Conservation (phyloP, 495 filamentous ascomycete species). For the Rhypophila decipiens region DNA sequence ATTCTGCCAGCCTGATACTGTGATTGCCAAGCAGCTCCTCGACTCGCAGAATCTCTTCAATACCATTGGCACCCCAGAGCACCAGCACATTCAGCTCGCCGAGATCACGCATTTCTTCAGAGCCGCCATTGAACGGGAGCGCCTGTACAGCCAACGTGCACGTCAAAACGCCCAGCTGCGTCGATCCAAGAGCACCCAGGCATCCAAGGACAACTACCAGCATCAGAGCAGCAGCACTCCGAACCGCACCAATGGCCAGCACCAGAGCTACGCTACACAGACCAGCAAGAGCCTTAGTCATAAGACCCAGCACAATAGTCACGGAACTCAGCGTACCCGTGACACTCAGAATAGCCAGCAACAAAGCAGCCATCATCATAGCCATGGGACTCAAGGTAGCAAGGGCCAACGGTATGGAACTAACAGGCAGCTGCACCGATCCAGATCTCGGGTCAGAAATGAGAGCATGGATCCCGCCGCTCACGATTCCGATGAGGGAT, state of each 20-base stretch:
- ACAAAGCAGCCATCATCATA: too few relatives aligned
- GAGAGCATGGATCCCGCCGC: conserved; percentile 7
- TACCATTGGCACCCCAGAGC: conserved; percentile 25
- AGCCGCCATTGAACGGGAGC: conserved; percentile 26
- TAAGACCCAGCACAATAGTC: too few relatives aligned
- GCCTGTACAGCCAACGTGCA: not conserved
- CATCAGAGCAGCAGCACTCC: not conserved
- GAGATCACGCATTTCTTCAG: conserved; percentile 35
- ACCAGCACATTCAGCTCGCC: conserved; percentile 27
- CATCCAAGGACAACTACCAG: conserved; percentile 1
- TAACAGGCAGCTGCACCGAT: not conserved
- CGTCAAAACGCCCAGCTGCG: not conserved
- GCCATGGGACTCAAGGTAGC: too few relatives aligned
- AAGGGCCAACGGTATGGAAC: too few relatives aligned
- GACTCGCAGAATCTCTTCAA: conserved; percentile 34
- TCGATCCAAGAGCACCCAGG: conserved; percentile 6
- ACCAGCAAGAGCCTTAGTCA: too few relatives aligned
- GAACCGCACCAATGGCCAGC: too few relatives aligned
- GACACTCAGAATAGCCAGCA: too few relatives aligned
- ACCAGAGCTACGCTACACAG: not conserved
- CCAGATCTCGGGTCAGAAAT: not conserved
- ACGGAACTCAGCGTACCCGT: too few relatives aligned
- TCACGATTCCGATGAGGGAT: not conserved
- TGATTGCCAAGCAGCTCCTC: conserved; percentile 41
- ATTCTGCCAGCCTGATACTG: conserved; percentile 40